phyloP scores from a whole-genome alignment of 176 grass and related monocot species.

The Aegilops bicornis region DNA sequence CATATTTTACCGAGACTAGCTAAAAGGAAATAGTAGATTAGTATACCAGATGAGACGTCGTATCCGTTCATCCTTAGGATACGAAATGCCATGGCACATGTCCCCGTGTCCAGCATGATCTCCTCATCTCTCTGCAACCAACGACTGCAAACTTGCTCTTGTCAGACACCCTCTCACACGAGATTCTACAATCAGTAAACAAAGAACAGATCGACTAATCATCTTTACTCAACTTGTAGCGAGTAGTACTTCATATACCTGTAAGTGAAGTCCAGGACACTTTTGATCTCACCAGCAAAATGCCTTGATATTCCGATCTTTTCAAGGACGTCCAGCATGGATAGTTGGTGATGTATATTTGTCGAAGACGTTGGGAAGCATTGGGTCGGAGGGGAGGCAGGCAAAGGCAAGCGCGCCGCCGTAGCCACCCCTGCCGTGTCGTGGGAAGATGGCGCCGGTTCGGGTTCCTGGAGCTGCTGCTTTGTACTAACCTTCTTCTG shows the following conservation, averaged over 20 bases:
- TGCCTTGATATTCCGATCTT: conserved; percentile 49
- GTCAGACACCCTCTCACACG: not conserved
- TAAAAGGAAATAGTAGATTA: not conserved
- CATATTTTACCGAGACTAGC: not conserved
- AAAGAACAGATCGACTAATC: not conserved
- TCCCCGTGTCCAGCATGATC: conserved; percentile 41
- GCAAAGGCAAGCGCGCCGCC: not conserved
- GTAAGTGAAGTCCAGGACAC: conserved; percentile 52
- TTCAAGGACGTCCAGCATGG: conserved; percentile 53
- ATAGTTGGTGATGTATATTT: conserved; percentile 48
- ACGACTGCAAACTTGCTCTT: conserved; percentile 14
- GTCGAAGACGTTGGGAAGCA: conserved; percentile 10
- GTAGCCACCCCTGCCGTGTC: not conserved
- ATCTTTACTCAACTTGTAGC: not conserved
- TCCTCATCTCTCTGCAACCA: conserved; percentile 61
- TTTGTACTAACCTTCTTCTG: not conserved
- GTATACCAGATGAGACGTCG: conserved; percentile 59
- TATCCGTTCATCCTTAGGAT: conserved; percentile 69
- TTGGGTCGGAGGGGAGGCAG: not conserved
- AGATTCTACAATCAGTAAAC: not conserved
- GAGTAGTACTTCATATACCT: conserved; percentile 7
- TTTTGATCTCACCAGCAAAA: conserved; percentile 52
- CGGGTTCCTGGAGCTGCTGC: not conserved
- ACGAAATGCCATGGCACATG: conserved; percentile 67
- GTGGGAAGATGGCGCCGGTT: not conserved